Conservation (phyloP, 108 stramenopile species). For the Chaetoceros tenuissimus region DNA sequence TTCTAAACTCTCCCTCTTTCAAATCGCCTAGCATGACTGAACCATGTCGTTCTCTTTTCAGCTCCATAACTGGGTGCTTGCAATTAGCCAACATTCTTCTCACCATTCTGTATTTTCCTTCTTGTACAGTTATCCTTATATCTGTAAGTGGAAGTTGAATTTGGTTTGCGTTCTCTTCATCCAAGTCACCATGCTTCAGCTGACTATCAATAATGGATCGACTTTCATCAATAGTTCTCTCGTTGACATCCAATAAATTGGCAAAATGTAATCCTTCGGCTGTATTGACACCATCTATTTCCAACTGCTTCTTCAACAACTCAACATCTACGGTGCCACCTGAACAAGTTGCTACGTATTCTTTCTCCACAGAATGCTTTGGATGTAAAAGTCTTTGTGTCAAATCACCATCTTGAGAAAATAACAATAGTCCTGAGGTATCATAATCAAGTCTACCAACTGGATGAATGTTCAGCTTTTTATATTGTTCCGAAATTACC, state of each 20-base stretch:
- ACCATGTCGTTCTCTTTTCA: slow-evolving; percentile 61
- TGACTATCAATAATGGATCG: slow-evolving; percentile 28
- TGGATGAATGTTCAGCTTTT: slow-evolving; percentile 60
- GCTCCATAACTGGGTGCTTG: slow-evolving; percentile 64
- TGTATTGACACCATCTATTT: slow-evolving; percentile 51
- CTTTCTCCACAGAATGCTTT: slow-evolving; percentile 56
- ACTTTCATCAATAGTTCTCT: slow-evolving; percentile 20
- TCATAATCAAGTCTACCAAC: slow-evolving; percentile 85
- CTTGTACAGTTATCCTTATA: slow-evolving; percentile 59
- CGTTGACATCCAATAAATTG: slow-evolving; percentile 30
- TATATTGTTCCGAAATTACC: slow-evolving; percentile 21
- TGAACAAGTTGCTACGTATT: slow-evolving; percentile 69
- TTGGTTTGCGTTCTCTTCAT: neutral
- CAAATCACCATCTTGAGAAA: slow-evolving; percentile 58
- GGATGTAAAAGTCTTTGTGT: slow-evolving; percentile 79
- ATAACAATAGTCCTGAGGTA: slow-evolving; percentile 69
- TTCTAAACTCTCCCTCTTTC: slow-evolving; percentile 40
- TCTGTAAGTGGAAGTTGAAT: slow-evolving; percentile 30
- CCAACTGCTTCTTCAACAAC: slow-evolving; percentile 30
- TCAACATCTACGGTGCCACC: slow-evolving; percentile 41
- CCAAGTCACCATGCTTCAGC: neutral
- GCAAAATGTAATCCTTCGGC: slow-evolving; percentile 53
- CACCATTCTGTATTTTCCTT: slow-evolving; percentile 87
- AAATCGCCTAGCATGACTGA: slow-evolving; percentile 41
- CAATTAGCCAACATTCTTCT: slow-evolving; percentile 74